phyloP scores from a whole-genome alignment of 169 alveolate species.

The Cryptosporidium meleagridis region DNA sequence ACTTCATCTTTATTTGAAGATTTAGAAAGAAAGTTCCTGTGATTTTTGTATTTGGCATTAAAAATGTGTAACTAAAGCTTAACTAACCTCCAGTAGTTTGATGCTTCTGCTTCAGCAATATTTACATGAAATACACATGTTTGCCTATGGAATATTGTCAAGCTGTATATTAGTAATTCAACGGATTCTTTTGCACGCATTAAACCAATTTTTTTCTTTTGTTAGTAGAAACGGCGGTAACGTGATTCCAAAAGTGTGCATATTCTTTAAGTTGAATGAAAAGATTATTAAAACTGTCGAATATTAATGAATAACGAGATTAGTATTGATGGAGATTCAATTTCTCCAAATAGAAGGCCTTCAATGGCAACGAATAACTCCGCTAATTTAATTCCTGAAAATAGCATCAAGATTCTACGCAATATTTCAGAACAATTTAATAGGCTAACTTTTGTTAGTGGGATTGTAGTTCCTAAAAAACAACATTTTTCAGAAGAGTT shows the following conservation, averaged over 20 bases:
- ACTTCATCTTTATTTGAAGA: constrained; percentile 26
- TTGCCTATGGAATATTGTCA: constrained; percentile 72
- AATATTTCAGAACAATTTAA: constrained; percentile 27
- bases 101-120: constrained; percentile 35
- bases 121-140: constrained; percentile 64
- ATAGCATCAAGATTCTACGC: neutral
- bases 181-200: constrained; percentile 36
- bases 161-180: constrained; percentile 27
- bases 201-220: neutral
- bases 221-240: constrained; percentile 10
- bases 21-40: constrained; percentile 45
- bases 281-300: neutral
- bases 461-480: constrained; percentile 47
- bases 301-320: neutral
- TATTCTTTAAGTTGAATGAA: neutral
- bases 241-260: neutral
- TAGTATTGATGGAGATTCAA: constrained; percentile 9
- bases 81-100: constrained; percentile 68
- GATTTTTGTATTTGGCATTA: neutral
- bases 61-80: neutral
- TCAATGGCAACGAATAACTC: neutral
- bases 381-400: constrained; percentile 31
- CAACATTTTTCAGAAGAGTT: neutral
- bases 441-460: constrained; percentile 54
- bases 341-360: neutral